Evolutionary conservation across 1,284 basidiomycete species (phyloP), one percentile per base, ranked within the genome.

Genomic region (Rhodotorula sp.): DNA sequence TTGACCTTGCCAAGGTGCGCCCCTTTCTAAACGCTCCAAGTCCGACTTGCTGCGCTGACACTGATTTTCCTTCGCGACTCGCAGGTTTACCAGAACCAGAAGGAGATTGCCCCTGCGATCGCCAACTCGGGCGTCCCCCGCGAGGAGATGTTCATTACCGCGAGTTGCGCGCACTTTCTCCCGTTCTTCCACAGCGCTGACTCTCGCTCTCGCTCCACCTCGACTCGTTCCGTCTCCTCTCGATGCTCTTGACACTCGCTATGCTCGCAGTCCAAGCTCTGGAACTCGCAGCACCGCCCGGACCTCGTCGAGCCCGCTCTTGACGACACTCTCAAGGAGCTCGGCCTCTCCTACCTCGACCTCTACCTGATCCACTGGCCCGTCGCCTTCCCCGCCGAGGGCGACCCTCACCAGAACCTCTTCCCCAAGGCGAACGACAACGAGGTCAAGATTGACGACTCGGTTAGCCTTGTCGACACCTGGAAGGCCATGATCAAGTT

Each of bases 401-500:
- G 68, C 44, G 63, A 77, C 63, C 77, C 74, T 11, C 36, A 58
- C 22, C 15, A 46, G 32, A 67, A 75, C 67, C 81, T 89, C 55
- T 80, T 84, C 75, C 90, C 89, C 4, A 77, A 80, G 47, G 82
- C 86, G 74, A 77, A 84, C 39, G 80, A 81, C 22, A 82, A 82
- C 56, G 77, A 80, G 39, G 79, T 84, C 62, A 84, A 83, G 24
- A 83, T 91, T 46, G 90, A 91, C 78, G 80, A 80, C 2, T 78
- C 86, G 68, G 85, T 86, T 84, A 85, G 29, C 81, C 91, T 34
- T n/a, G 86, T 86, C 39, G 89, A 91, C n/a, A 92, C 90, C 51
- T 92, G 91, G 90, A 88, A 87, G 77, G 88, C 88, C 5, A 84
- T 92, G 85, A 84, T 90, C 76, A 83, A 82, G 48, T 83, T 91